A percentile compares a stretch with the other conserved stretches of the same genome.
Conservation (phyloP, 2,329 filamentous ascomycete species). For the Aspergillus ustus region DNA sequence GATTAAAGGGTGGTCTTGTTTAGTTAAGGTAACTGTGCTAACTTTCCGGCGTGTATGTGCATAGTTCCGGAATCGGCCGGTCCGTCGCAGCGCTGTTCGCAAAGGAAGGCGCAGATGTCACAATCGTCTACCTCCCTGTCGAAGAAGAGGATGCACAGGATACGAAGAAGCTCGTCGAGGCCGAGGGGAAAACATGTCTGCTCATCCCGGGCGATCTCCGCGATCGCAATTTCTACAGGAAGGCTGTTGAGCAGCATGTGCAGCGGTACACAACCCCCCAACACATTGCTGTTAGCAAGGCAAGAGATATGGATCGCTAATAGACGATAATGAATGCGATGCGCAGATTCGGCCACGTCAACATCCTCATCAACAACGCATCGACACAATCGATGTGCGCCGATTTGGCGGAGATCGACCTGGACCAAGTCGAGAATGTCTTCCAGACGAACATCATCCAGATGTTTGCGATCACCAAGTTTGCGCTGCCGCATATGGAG, state of each 20-base stretch:
- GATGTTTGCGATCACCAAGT: slow-evolving; percentile 66
- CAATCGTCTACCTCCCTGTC: slow-evolving; percentile 60
- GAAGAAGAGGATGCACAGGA: slow-evolving; percentile 62
- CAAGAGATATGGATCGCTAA: too few relatives aligned
- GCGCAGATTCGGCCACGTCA: slow-evolving; percentile 42
- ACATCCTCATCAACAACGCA: slow-evolving; percentile 64
- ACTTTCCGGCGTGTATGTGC: neutral
- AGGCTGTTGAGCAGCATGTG: slow-evolving; percentile 59
- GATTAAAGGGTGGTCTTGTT: neutral
- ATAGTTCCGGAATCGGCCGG: slow-evolving; percentile 60
- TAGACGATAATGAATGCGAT: too few relatives aligned
- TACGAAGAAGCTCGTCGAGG: slow-evolving; percentile 58
- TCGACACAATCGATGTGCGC: slow-evolving; percentile 60
- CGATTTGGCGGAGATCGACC: slow-evolving; percentile 59
- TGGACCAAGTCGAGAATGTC: slow-evolving; percentile 59
- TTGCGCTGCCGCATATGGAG: slow-evolving; percentile 60
- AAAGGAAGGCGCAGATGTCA: slow-evolving; percentile 61
- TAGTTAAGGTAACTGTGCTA: too few relatives aligned
- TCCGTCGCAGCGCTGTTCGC: slow-evolving; percentile 61
- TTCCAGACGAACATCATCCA: slow-evolving; percentile 63
- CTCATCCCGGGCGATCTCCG: slow-evolving; percentile 56
- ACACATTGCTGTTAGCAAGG: too few relatives aligned
- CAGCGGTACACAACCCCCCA: slow-evolving; percentile 40
- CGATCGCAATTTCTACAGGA: slow-evolving; percentile 55
- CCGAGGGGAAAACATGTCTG: slow-evolving; percentile 54